Percentiles rank a stretch among this genome's conserved stretches.
These are phyloP conservation scores for Neonectria coccinea DNA, from an alignment of 2,329 filamentous ascomycete genomes.

Conservation along the genomic window DNA sequence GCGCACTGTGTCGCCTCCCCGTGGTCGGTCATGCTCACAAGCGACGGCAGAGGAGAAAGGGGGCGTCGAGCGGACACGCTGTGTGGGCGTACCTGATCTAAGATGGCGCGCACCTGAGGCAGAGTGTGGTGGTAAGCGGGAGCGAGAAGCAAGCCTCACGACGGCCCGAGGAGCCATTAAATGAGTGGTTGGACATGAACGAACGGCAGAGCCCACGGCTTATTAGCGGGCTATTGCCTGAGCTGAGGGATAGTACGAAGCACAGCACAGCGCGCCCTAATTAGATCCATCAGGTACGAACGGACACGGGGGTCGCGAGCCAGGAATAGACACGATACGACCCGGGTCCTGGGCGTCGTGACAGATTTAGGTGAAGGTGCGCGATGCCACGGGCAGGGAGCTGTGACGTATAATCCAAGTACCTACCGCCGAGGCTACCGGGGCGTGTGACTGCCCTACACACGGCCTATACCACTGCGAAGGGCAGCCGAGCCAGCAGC, in stretches of 20 bases:
- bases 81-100: slow-evolving; percentile 37
- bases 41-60: background rate
- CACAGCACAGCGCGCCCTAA: background rate
- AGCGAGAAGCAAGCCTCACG: background rate
- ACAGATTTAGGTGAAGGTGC: slow-evolving; percentile 8
- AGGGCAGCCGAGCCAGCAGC: too few relatives aligned
- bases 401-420: background rate
- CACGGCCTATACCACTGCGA: too few relatives aligned
- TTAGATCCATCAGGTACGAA: slow-evolving; percentile 22
- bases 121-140: background rate
- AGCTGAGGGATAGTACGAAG: background rate
- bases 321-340: slow-evolving; percentile 25
- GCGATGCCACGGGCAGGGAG: background rate
- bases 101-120: slow-evolving; percentile 20
- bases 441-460: too few relatives aligned
- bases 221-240: background rate
- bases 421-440: too few relatives aligned
- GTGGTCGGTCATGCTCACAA: background rate
- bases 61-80: background rate
- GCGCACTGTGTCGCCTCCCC: background rate
- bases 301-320: slow-evolving; percentile 13
- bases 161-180: too few relatives aligned
- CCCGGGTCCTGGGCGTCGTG: slow-evolving; percentile 12
- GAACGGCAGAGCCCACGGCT: background rate
- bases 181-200: background rate